These are phyloP conservation scores for Yamadazyma sp. DNA, from an alignment of 805 yeast genomes.

Conservation along the genomic window DNA sequence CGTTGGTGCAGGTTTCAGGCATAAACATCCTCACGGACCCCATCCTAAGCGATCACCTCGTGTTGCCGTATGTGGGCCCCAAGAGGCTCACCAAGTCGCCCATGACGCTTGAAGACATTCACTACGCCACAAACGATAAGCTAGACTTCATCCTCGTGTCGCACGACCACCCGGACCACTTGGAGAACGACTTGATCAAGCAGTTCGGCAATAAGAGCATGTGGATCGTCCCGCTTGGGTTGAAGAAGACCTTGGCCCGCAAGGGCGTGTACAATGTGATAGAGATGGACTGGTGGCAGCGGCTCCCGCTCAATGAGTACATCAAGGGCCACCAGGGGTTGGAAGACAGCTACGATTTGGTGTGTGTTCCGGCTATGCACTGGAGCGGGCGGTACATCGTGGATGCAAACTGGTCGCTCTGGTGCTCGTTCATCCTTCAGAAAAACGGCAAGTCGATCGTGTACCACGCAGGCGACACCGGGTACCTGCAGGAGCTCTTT, in stretches of 20 bases:
- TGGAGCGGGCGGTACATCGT: slow-evolving; percentile 89
- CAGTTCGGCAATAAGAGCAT: slow-evolving; percentile 53
- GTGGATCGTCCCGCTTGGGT: slow-evolving; percentile 90
- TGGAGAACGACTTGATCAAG: slow-evolving; percentile 62
- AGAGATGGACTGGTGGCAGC: slow-evolving; percentile 95
- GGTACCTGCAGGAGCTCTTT: slow-evolving; percentile 77
- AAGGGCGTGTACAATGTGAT: slow-evolving; percentile 60
- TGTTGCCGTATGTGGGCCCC: slow-evolving; percentile 72
- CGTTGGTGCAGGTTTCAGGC: slow-evolving; percentile 67
- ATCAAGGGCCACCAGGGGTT: slow-evolving; percentile 29
- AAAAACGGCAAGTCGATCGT: slow-evolving; percentile 68
- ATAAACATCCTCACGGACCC: slow-evolving; percentile 88
- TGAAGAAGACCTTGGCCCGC: slow-evolving; percentile 56
- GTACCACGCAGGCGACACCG: slow-evolving; percentile 95
- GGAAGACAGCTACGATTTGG: slow-evolving; percentile 65
- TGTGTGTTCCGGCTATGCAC: slow-evolving; percentile 93
- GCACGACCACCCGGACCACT: slow-evolving; percentile 95
- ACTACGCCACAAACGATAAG: slow-evolving; percentile 52
- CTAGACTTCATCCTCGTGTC: slow-evolving; percentile 73
- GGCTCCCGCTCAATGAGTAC: slow-evolving; percentile 35
- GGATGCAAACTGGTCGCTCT: slow-evolving; percentile 77
- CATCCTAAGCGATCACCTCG: slow-evolving; percentile 62
- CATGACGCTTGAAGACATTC: slow-evolving; percentile 55
- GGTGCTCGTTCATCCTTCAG: slow-evolving; percentile 83
- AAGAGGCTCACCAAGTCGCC: slow-evolving; percentile 82